Evolutionary conservation across 805 yeast genomes (phyloP).

Genomic region (Saturnispora silvae): DNA sequence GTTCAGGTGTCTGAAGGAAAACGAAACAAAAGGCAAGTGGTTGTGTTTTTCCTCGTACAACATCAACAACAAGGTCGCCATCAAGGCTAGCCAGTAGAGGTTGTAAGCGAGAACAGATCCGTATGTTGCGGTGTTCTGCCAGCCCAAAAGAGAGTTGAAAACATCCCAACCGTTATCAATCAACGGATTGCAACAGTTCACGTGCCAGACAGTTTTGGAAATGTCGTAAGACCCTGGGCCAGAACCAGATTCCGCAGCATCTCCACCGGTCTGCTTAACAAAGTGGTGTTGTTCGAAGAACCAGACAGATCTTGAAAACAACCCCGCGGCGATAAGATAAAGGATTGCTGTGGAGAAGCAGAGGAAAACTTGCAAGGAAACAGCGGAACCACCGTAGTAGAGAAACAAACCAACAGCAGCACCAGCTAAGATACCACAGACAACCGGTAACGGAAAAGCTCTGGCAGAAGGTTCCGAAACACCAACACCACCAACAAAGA

Average conservation of each 20-base stretch:
- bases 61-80: conserved; percentile 47
- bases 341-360: conserved; percentile 80
- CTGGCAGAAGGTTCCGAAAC: conserved; percentile 33
- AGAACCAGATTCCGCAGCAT: conserved; percentile 82
- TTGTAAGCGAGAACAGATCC: conserved; percentile 88
- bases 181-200: conserved; percentile 94
- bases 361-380: conserved; percentile 82
- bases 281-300: conserved; percentile 63
- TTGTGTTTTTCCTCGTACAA: conserved; percentile 77
- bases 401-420: conserved; percentile 53
- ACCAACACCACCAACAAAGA: conserved; percentile 94
- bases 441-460: conserved; percentile 89
- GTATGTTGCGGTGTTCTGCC: conserved; percentile 95
- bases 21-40: conserved; percentile 55
- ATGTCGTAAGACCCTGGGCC: conserved; percentile 95
- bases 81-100: conserved; percentile 72
- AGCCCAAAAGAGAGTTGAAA: conserved; percentile 86
- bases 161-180: conserved; percentile 93
- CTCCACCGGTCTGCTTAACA: conserved; percentile 74
- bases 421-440: conserved; percentile 80
- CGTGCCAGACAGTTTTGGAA: conserved; percentile 79
- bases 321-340: conserved; percentile 84
- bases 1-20: conserved; percentile 43
- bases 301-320: conserved; percentile 92
- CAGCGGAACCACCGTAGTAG: conserved; percentile 71